Evolutionary conservation across 83 land plant genomes (phyloP).

Genomic region (Picea mariana): DNA sequence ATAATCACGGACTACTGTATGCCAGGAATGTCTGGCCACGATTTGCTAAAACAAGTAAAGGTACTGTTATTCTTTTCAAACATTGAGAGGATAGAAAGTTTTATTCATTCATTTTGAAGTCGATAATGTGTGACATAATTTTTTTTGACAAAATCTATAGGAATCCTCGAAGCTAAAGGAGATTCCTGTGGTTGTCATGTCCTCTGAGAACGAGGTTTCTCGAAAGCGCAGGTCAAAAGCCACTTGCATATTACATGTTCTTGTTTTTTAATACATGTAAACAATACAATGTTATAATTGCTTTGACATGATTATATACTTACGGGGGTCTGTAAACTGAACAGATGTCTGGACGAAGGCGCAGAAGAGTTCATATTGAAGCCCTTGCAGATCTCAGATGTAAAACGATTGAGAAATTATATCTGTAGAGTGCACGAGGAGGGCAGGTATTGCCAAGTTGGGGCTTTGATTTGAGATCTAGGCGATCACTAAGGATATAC

Average conservation of each 20-base stretch:
- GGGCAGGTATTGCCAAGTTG: too few species aligned
- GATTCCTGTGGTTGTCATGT: constrained; percentile 60
- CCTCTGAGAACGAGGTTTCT: constrained; percentile 54
- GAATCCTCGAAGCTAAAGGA: constrained; percentile 49
- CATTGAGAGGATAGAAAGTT: background rate
- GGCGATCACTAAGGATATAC: too few species aligned
- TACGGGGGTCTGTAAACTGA: background rate
- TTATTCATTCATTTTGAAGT: background rate
- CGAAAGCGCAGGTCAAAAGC: constrained; percentile 42
- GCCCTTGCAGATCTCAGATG: too few species aligned
- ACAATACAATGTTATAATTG: background rate
- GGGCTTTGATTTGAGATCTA: too few species aligned
- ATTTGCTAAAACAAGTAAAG: constrained; percentile 75
- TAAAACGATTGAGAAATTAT: too few species aligned
- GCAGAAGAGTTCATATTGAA: too few species aligned
- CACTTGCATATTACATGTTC: background rate
- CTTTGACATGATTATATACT: background rate
- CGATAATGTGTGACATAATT: background rate
- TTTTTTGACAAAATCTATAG: constrained; percentile 16
- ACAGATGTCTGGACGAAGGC: constrained; percentile 1
- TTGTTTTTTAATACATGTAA: background rate
- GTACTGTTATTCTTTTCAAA: constrained; percentile 18
- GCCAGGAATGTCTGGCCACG: constrained; percentile 92
- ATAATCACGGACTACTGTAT: constrained; percentile 82
- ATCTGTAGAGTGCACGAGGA: too few species aligned